A percentile compares a stretch with the other conserved stretches of the same genome.
phyloP scores from a whole-genome alignment of 768 basidiomycete genomes.

The Amanita exitialis region DNA sequence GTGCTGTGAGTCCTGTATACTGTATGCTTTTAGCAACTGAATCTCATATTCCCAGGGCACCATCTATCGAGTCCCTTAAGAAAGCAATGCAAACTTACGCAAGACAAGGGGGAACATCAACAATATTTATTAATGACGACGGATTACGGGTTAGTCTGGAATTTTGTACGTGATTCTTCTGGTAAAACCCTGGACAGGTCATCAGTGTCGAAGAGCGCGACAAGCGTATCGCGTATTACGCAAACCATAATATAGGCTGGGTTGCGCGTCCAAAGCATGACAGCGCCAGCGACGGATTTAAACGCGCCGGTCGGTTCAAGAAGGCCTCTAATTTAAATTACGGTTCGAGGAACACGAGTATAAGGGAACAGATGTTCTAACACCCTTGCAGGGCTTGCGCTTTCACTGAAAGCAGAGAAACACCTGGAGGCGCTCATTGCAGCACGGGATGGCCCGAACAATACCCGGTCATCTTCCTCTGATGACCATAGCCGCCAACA shows the following conservation, averaged over 20 bases:
- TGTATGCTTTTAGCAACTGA: neutral
- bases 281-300: constrained; percentile 41
- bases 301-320: constrained; percentile 80
- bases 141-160: constrained; percentile 35
- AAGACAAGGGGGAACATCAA: constrained; percentile 70
- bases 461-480: neutral
- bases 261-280: constrained; percentile 70
- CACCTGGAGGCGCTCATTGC: constrained; percentile 37
- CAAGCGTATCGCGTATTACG: constrained; percentile 60
- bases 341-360: constrained; percentile 15
- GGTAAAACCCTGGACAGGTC: constrained; percentile 25
- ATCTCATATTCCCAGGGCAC: constrained; percentile 19
- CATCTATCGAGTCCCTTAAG: constrained; percentile 66
- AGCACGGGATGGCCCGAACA: neutral
- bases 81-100: constrained; percentile 84
- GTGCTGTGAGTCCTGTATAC: constrained; percentile 42
- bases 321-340: constrained; percentile 94
- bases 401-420: constrained; percentile 51
- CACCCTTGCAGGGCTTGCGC: constrained; percentile 30
- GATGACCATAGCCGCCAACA: constrained; percentile 5
- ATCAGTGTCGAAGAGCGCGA: constrained; percentile 48
- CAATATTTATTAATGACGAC: constrained; percentile 75
- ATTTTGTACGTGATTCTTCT: neutral
- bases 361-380: neutral
- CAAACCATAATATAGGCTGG: constrained; percentile 65